These are phyloP conservation scores for Xeromyces bisporus DNA, from an alignment of 495 filamentous ascomycete genomes.

Conservation along the genomic window DNA sequence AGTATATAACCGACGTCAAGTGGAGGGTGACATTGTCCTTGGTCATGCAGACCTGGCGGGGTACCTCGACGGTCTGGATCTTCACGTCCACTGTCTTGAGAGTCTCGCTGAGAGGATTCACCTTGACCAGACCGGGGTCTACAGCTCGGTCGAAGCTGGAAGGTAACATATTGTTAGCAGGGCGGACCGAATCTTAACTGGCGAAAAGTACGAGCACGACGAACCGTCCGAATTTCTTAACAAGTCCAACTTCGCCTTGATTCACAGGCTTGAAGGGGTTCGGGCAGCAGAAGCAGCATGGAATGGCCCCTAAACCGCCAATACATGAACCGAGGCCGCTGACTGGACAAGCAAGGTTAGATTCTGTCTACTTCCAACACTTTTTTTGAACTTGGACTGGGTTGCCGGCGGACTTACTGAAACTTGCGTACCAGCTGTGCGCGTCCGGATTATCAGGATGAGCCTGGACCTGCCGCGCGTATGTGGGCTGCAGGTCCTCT, in stretches of 20 bases:
- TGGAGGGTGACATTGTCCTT: slow-evolving; percentile 95
- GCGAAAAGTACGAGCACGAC: slow-evolving; percentile 4
- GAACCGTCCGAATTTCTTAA: slow-evolving; percentile 80
- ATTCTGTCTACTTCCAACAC: too few species aligned
- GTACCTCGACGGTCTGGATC: slow-evolving; percentile 97
- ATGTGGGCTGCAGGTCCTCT: slow-evolving; percentile 77
- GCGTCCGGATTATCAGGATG: slow-evolving; percentile 47
- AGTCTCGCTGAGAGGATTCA: slow-evolving; percentile 89
- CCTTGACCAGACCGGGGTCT: slow-evolving; percentile 90
- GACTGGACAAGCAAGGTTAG: slow-evolving; percentile 32
- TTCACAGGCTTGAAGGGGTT: slow-evolving; percentile 93
- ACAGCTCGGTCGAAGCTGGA: slow-evolving; percentile 75
- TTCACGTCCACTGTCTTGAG: slow-evolving; percentile 93
- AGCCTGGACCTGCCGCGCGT: slow-evolving; percentile 58
- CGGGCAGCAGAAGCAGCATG: slow-evolving; percentile 82
- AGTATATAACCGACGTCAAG: slow-evolving; percentile 96
- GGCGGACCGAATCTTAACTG: too few species aligned
- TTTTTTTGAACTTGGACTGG: too few species aligned
- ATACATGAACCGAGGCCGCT: slow-evolving; percentile 58
- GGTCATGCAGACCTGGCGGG: slow-evolving; percentile 96
- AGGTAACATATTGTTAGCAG: too few species aligned
- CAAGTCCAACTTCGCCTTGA: slow-evolving; percentile 85
- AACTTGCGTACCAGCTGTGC: slow-evolving; percentile 79
- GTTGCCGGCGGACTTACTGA: slow-evolving; percentile 42
- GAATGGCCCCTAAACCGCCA: slow-evolving; percentile 72